Conservation (phyloP, 768 basidiomycete species). For the Basidioascus undulatus region DNA sequence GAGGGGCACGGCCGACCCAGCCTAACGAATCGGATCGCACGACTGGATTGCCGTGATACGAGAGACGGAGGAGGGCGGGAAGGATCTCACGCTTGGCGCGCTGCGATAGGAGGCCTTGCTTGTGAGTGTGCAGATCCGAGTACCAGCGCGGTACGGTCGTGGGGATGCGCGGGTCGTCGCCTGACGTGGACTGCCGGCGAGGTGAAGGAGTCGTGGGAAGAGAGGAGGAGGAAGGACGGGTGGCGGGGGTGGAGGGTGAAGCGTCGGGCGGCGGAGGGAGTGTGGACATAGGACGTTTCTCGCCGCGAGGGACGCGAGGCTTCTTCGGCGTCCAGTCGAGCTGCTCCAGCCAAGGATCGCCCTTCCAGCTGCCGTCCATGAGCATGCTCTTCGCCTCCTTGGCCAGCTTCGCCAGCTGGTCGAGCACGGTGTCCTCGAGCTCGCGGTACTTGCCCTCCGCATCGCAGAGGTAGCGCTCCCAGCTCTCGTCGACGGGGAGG, state of each 20-base stretch:
- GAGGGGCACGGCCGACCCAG: neutral
- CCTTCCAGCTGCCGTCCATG: constrained; percentile 22
- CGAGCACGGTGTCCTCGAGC: constrained; percentile 37
- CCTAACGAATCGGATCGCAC: neutral
- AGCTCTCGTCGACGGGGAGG: constrained; percentile 66
- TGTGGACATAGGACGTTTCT: too few species aligned
- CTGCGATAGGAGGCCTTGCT: neutral
- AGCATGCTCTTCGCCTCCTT: constrained; percentile 26
- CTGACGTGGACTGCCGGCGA: too few species aligned
- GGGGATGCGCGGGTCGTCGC: neutral
- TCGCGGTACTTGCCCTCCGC: constrained; percentile 56
- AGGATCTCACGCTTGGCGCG: neutral
- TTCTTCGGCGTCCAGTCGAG: constrained; percentile 83
- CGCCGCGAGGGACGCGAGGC: constrained; percentile 10
- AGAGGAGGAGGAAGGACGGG: too few species aligned
- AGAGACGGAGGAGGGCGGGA: neutral
- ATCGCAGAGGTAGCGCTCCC: constrained; percentile 55
- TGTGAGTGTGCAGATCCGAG: too few species aligned
- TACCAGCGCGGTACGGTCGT: neutral
- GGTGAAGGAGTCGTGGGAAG: too few species aligned
- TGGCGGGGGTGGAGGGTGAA: too few species aligned
- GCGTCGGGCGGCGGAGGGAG: too few species aligned
- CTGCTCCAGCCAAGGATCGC: constrained; percentile 65
- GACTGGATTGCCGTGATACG: neutral
- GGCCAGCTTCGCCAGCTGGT: constrained; percentile 42